Evolutionary conservation across 2,329 filamentous ascomycete species (phyloP).

Genomic region (Trichothecium roseum): DNA sequence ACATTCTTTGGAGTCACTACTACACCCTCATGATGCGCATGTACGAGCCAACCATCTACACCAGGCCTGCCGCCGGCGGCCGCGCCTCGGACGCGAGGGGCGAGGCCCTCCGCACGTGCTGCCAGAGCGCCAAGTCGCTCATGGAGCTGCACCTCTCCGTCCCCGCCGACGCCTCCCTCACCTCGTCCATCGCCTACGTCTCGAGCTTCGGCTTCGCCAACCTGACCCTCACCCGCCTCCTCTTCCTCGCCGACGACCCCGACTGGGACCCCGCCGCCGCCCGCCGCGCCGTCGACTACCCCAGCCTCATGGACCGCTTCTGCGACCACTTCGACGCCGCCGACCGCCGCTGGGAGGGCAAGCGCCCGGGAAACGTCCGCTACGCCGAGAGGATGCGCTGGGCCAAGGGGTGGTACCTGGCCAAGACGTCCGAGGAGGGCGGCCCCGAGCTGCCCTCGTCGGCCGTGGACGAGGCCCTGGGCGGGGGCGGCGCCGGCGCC

Average conservation of each 20-base stretch:
- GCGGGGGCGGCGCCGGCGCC: no score
- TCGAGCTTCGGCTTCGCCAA: slow-evolving; percentile 17
- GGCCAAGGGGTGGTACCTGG: slow-evolving; percentile 28
- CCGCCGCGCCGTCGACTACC: slow-evolving; percentile 21
- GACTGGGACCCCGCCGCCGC: slow-evolving; percentile 26
- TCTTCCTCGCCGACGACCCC: slow-evolving; percentile 19
- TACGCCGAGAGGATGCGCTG: slow-evolving; percentile 25
- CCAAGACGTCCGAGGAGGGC: slow-evolving; percentile 11
- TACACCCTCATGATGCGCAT: slow-evolving; percentile 20
- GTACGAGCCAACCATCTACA: slow-evolving; percentile 25
- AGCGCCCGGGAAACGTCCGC: slow-evolving; percentile 12
- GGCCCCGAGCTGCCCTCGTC: slow-evolving; percentile 1
- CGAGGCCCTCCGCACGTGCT: slow-evolving; percentile 25
- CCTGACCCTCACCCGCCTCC: slow-evolving; percentile 22
- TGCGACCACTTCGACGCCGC: slow-evolving; percentile 19
- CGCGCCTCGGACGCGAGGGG: no score
- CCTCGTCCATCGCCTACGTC: no score
- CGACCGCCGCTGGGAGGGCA: slow-evolving; percentile 8
- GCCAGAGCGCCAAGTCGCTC: slow-evolving; percentile 18
- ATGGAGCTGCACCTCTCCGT: slow-evolving; percentile 12
- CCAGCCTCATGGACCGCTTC: slow-evolving; percentile 13
- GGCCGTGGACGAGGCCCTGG: background rate
- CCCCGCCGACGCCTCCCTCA: slow-evolving; percentile 14
- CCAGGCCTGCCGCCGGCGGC: slow-evolving; percentile 12
- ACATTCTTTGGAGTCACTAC: slow-evolving; percentile 22